phyloP scores from a whole-genome alignment of 192 early-diverging fungal genomes.

The Coemansia sp. region DNA sequence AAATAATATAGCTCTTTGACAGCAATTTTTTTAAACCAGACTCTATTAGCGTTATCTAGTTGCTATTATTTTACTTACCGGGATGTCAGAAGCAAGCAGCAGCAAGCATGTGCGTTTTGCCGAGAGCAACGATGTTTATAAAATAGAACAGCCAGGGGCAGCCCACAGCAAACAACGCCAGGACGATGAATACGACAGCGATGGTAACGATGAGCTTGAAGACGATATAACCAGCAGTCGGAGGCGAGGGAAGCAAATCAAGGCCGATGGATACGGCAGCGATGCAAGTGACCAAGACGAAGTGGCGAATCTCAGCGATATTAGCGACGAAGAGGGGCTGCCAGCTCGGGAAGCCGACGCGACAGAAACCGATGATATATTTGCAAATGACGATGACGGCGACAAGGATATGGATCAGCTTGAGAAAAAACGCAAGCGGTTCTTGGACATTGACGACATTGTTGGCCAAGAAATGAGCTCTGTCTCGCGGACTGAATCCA shows the following conservation, averaged over 20 bases:
- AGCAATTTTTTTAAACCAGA: too few species aligned
- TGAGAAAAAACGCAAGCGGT: conserved; percentile 36
- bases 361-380: too few species aligned
- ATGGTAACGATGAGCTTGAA: conserved; percentile 28
- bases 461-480: conserved; percentile 58
- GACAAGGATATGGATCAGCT: too few species aligned
- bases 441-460: conserved; percentile 57
- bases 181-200: conserved; percentile 11
- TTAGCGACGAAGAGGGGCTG: conserved; percentile 34
- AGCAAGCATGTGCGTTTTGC: conserved; percentile 22
- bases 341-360: too few species aligned
- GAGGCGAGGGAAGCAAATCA: conserved; percentile 9
- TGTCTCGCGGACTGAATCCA: conserved; percentile 18
- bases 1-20: too few species aligned
- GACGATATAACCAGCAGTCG: conserved; percentile 32
- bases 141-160: too few species aligned
- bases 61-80: background rate
- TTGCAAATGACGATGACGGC: conserved; percentile 53
- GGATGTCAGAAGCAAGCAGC: background rate
- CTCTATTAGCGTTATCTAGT: too few species aligned
- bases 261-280: conserved; percentile 36
- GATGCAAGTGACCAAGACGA: conserved; percentile 38
- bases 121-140: background rate
- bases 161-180: background rate
- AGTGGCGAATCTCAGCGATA: conserved; percentile 29